Evolutionary conservation across 495 filamentous ascomycete genomes (phyloP).

Genomic region (Staphylotrichum longicolle): DNA sequence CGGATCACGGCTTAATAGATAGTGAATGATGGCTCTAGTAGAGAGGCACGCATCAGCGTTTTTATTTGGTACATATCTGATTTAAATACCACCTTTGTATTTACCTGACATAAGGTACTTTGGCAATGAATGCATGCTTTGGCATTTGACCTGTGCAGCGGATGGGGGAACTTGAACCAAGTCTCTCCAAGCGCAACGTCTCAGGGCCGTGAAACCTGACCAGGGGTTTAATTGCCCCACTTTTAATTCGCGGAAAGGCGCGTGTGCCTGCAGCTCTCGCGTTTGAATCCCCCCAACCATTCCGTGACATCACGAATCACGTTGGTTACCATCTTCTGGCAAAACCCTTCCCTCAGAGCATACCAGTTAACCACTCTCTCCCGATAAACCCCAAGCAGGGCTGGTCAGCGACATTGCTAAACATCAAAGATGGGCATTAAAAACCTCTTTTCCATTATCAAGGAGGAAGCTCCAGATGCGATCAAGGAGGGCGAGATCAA

Average conservation of each 20-base stretch:
- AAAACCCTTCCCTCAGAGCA: not conserved
- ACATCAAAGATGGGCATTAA: constrained; percentile 80
- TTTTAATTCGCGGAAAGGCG: constrained; percentile 24
- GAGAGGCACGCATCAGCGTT: constrained; percentile 5
- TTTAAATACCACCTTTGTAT: constrained; percentile 21
- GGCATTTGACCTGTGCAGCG: too few relatives aligned
- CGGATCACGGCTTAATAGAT: constrained; percentile 21
- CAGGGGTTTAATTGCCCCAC: constrained; percentile 19
- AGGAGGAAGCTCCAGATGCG: constrained; percentile 89
- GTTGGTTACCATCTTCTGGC: too few relatives aligned
- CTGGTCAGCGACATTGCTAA: not conserved
- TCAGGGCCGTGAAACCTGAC: too few relatives aligned
- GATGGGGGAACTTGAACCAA: too few relatives aligned
- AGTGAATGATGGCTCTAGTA: not conserved
- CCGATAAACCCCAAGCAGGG: not conserved
- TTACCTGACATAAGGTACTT: constrained; percentile 7
- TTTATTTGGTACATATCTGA: constrained; percentile 25
- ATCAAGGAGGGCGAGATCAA: constrained; percentile 97
- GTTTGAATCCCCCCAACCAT: constrained; percentile 12
- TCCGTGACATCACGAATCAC: constrained; percentile 31
- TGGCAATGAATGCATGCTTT: too few relatives aligned
- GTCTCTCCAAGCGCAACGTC: too few relatives aligned
- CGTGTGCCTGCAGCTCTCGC: constrained; percentile 22
- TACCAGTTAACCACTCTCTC: not conserved
- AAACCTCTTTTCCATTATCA: constrained; percentile 79